phyloP scores from a whole-genome alignment of 768 basidiomycete genomes.

The Hebeloma cylindrosporum region DNA sequence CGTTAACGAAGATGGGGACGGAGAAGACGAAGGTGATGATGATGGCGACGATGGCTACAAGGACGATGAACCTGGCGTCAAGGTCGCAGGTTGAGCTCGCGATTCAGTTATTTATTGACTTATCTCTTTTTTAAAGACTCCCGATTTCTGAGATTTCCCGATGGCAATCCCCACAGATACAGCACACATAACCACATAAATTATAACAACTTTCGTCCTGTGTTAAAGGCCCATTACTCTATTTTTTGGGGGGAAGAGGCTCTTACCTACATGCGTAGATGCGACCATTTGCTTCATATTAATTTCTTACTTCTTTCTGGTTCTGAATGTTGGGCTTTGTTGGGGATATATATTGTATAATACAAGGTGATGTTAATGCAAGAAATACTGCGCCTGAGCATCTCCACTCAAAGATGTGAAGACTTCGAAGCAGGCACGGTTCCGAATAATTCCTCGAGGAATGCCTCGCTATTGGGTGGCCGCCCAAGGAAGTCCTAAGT shows the following conservation, averaged over 20 bases:
- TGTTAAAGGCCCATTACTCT: too few relatives aligned
- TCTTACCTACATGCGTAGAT: too few relatives aligned
- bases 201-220: too few relatives aligned
- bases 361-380: background rate
- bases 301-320: too few relatives aligned
- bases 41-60: constrained; percentile 33
- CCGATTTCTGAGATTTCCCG: too few relatives aligned
- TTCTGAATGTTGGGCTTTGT: too few relatives aligned
- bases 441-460: constrained; percentile 65
- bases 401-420: constrained; percentile 12
- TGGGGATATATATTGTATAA: background rate
- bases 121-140: too few relatives aligned
- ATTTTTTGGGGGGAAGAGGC: too few relatives aligned
- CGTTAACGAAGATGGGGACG: constrained; percentile 30
- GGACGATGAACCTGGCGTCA: constrained; percentile 29
- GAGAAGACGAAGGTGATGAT: constrained; percentile 27
- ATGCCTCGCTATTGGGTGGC: constrained; percentile 72
- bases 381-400: too few relatives aligned
- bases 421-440: constrained; percentile 34
- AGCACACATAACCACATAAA: too few relatives aligned
- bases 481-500: constrained; percentile 75
- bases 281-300: too few relatives aligned
- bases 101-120: background rate
- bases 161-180: too few relatives aligned
- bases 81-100: constrained; percentile 32